Conservation (phyloP, 2,329 filamentous ascomycete species). For the Zalaria obscura region DNA sequence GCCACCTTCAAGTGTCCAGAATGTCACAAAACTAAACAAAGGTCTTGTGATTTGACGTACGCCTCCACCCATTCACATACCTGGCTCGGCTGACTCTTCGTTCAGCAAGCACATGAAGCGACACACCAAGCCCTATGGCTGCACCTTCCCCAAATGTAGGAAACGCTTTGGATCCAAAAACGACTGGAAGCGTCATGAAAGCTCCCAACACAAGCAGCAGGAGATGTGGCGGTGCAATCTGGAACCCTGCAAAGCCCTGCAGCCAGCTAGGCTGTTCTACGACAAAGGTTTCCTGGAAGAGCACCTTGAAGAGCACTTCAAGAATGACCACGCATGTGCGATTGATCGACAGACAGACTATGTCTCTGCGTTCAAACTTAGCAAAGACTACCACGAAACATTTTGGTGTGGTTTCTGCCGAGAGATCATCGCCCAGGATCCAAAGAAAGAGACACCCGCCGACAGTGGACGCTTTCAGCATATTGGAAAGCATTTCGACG, state of each 20-base stretch:
- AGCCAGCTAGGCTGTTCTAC: conserved; percentile 37
- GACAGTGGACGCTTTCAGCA: conserved; percentile 55
- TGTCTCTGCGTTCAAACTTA: conserved; percentile 43
- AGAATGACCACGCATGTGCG: conserved; percentile 17
- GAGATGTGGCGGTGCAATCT: conserved; percentile 61
- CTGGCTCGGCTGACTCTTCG: not conserved
- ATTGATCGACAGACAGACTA: conserved; percentile 20
- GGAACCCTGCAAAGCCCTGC: conserved; percentile 21
- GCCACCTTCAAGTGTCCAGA: not conserved
- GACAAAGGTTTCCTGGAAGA: conserved; percentile 43
- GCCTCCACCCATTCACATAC: not conserved
- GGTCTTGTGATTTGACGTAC: not conserved
- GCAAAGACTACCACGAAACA: conserved; percentile 45
- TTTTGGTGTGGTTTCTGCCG: conserved; percentile 88
- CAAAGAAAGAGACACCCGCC: conserved; percentile 34
- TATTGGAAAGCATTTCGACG: conserved; percentile 58
- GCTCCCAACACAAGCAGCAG: conserved; percentile 57
- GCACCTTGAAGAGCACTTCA: conserved; percentile 45
- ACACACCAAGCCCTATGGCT: conserved; percentile 68
- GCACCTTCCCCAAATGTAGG: conserved; percentile 55
- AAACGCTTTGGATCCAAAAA: conserved; percentile 83
- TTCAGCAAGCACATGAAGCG: conserved; percentile 70
- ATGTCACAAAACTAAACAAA: not conserved
- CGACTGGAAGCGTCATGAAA: conserved; percentile 88
- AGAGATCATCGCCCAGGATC: conserved; percentile 37